A percentile compares a stretch with the other conserved stretches of the same genome.
Conservation (phyloP, 257 asterid genomes). For the Forsythia suspensa region DNA sequence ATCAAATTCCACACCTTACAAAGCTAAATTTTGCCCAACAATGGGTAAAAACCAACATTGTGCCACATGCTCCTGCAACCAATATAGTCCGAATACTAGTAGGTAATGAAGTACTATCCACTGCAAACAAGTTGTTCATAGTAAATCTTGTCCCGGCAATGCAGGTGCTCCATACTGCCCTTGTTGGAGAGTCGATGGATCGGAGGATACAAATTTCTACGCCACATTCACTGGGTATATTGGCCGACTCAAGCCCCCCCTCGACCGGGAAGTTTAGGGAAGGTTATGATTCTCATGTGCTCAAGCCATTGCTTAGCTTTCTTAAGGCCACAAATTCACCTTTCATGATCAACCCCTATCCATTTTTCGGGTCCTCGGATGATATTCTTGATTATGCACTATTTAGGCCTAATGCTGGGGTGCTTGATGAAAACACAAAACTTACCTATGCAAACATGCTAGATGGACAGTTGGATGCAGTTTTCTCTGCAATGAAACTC, state of each 20-base stretch:
- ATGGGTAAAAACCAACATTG: slow-evolving; percentile 49
- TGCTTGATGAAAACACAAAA: slow-evolving; percentile 33
- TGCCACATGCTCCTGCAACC: slow-evolving; percentile 46
- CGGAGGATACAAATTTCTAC: slow-evolving; percentile 53
- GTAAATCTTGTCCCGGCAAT: slow-evolving; percentile 63
- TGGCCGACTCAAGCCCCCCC: slow-evolving; percentile 62
- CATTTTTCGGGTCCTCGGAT: slow-evolving; percentile 42
- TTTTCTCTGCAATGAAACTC: slow-evolving; percentile 39
- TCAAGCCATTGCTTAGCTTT: slow-evolving; percentile 46
- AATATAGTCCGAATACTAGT: slow-evolving; percentile 60
- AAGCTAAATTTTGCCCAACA: slow-evolving; percentile 39
- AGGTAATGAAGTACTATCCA: slow-evolving; percentile 64
- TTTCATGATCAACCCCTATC: slow-evolving; percentile 47
- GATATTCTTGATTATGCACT: slow-evolving; percentile 43
- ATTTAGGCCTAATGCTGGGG: slow-evolving; percentile 46
- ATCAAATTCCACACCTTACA: slow-evolving; percentile 49
- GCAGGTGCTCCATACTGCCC: slow-evolving; percentile 56
- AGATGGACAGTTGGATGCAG: slow-evolving; percentile 49
- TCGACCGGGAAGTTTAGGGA: slow-evolving; percentile 46
- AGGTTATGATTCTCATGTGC: slow-evolving; percentile 43
- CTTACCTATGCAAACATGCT: slow-evolving; percentile 45
- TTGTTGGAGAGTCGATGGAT: slow-evolving; percentile 38
- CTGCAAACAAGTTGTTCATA: slow-evolving; percentile 44
- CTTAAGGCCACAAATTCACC: slow-evolving; percentile 48
- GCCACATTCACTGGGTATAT: slow-evolving; percentile 65